Base-by-base conservation (phyloP, 1,139 yeast genomes). In the Geotrichum reessii region DNA sequence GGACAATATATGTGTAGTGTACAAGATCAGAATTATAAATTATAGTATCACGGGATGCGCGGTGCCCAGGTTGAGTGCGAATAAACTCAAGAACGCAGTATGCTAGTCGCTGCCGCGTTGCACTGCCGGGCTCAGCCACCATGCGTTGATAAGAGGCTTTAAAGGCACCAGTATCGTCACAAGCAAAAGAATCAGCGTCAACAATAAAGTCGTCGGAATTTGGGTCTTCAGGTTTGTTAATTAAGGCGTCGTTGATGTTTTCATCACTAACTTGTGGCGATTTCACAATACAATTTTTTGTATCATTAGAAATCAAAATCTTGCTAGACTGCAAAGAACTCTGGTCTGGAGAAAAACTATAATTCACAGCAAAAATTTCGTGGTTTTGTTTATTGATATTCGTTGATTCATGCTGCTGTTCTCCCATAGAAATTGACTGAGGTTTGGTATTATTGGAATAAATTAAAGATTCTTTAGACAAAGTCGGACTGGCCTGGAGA, bases 21-120 rank as follows among this genome's bases (percentile, higher is more conserved):
- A n/a, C 24, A n/a, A 51, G 44, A 3, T 27, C 37, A 8, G 31
- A 8, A 17, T 51, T 22, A 12, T 24, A 14, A 5, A 42, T 7
- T n/a, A 51, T 25, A 6, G 19, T 14, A 17, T 12, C 12, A n/a
- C 25, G 48, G n/a, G 53, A 14, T 3, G 53, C 49, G 17, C 53
- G 27, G 42, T 51, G 53, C 25, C 27, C 27, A 3, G 53, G 42
- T 1, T 27, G 44, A 2, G 9, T 19, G 24, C 27, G 25, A n/a
- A 51, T 42, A 24, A 51, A 51, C 53, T 24, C 25, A 40, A 47
- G 53, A 12, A 51, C 48, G 40, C 48, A 42, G 48, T 51, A 33
- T 17, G 21, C 27, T 12, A 51, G 53, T 24, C 53, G 53, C 11
- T 51, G 48, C 48, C 46, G 46, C 21, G 53, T 42, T 2, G 53